phyloP scores from a whole-genome alignment of 257 asterid species.

The Solanum chaucha region DNA sequence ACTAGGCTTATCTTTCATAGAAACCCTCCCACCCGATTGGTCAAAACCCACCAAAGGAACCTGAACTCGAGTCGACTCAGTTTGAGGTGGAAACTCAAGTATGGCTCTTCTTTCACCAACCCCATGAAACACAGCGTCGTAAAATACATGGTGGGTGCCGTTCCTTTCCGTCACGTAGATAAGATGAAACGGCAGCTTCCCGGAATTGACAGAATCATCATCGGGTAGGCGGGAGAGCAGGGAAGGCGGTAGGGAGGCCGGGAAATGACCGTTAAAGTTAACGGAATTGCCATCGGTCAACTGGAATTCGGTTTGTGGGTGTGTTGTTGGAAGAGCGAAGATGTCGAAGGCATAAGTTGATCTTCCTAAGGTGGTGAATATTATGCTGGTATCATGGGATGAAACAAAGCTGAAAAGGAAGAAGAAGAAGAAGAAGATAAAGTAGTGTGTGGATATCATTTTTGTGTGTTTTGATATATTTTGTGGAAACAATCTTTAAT shows the following conservation, averaged over 20 bases:
- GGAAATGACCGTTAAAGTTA: slow-evolving; percentile 72
- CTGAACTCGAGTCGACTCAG: slow-evolving; percentile 31
- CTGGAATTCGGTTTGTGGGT: slow-evolving; percentile 28
- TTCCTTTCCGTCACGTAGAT: slow-evolving; percentile 73
- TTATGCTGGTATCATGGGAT: slow-evolving; percentile 27
- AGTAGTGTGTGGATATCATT: slow-evolving; percentile 18
- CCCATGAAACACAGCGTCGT: slow-evolving; percentile 29
- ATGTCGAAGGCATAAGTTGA: slow-evolving; percentile 66
- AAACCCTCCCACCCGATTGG: slow-evolving; percentile 18
- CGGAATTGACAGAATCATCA: background rate
- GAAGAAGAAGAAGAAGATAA: background rate
- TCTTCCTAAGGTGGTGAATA: slow-evolving; percentile 59
- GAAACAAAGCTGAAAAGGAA: slow-evolving; percentile 2
- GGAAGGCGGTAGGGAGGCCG: slow-evolving; percentile 31
- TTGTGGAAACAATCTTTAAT: background rate
- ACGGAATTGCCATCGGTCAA: slow-evolving; percentile 73
- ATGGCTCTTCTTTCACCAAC: slow-evolving; percentile 20
- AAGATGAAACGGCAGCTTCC: slow-evolving; percentile 13
- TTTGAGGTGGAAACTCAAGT: slow-evolving; percentile 8
- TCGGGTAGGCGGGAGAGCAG: slow-evolving; percentile 13
- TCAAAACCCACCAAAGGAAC: slow-evolving; percentile 38
- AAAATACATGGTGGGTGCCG: slow-evolving; percentile 49
- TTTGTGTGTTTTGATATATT: background rate
- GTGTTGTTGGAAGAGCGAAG: slow-evolving; percentile 30
- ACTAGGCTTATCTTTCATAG: slow-evolving; percentile 76